Conservation (phyloP, 192 early-diverging fungal genomes). For the Rhizophagus sp. region DNA sequence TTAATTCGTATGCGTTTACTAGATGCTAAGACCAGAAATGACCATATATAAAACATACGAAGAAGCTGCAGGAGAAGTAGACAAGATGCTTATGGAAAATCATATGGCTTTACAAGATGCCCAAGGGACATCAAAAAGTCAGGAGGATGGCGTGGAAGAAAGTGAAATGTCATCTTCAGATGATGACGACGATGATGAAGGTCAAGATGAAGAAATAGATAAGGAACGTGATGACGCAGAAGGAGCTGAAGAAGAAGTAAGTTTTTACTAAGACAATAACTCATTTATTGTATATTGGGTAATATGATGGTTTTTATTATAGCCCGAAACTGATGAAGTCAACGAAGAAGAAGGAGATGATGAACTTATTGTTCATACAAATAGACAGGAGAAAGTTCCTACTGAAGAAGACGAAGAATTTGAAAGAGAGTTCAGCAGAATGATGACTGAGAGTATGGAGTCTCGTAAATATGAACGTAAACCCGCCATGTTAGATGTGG, state of each 20-base stretch:
- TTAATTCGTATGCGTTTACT: not conserved
- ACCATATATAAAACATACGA: constrained; percentile 69
- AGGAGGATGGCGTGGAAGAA: constrained; percentile 45
- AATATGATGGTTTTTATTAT: not conserved
- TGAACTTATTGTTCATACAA: constrained; percentile 62
- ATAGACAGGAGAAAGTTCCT: constrained; percentile 57
- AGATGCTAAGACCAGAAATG: constrained; percentile 63
- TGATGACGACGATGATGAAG: constrained; percentile 47
- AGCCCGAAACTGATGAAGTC: constrained; percentile 39
- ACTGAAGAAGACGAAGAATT: constrained; percentile 84
- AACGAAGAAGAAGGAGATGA: constrained; percentile 56
- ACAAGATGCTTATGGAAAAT: constrained; percentile 55
- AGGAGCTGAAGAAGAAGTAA: constrained; percentile 33
- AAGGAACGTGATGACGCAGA: constrained; percentile 49
- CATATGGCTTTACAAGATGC: constrained; percentile 49
- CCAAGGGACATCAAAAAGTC: constrained; percentile 33
- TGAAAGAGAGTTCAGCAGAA: constrained; percentile 85
- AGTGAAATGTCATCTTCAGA: constrained; percentile 44
- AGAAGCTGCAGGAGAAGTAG: constrained; percentile 74
- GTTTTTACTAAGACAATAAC: not conserved
- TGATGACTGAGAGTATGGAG: constrained; percentile 91
- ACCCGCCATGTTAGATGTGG: constrained; percentile 77
- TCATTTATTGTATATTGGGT: not conserved
- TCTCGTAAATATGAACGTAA: constrained; percentile 80
- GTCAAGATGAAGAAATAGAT: constrained; percentile 37